Conservation (phyloP, 768 basidiomycete genomes). For the Paxillus involutus region DNA sequence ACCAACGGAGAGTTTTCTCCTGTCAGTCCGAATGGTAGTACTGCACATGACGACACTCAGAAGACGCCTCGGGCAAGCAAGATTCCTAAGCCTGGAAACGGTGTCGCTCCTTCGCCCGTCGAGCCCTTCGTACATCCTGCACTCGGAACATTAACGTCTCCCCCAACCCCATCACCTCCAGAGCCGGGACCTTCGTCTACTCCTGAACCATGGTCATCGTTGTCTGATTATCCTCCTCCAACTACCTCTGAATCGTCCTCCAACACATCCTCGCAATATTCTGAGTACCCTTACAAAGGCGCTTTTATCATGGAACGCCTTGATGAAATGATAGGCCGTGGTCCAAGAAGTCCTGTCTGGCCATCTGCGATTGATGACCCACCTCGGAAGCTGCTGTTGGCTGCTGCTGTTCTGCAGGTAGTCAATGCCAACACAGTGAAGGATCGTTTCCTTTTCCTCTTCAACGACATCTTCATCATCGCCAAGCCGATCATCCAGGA, state of each 20-base stretch:
- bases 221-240: constrained; percentile 67
- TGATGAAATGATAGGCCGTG: constrained; percentile 67
- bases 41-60: constrained; percentile 28
- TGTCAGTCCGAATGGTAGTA: constrained; percentile 26
- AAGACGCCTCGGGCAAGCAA: constrained; percentile 36
- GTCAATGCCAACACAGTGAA: constrained; percentile 93
- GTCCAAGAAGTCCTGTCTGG: constrained; percentile 57
- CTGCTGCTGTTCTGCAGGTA: constrained; percentile 88
- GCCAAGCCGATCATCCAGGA: constrained; percentile 84
- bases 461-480: constrained; percentile 91
- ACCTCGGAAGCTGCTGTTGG: constrained; percentile 80
- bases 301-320: constrained; percentile 63
- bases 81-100: constrained; percentile 29
- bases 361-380: constrained; percentile 77
- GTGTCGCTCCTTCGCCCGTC: constrained; percentile 16
- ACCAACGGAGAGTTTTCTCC: constrained; percentile 30
- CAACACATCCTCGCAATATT: constrained; percentile 68
- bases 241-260: constrained; percentile 78
- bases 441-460: constrained; percentile 95
- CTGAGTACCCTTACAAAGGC: constrained; percentile 47
- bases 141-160: constrained; percentile 35
- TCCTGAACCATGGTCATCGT: constrained; percentile 75
- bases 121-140: constrained; percentile 17
- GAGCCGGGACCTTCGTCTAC: constrained; percentile 65
- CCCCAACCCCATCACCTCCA: constrained; percentile 44